A percentile compares a stretch with the other conserved stretches of the same genome.
Conservation (phyloP, 345 rosid species). For the Melaleuca quinquenervia region DNA sequence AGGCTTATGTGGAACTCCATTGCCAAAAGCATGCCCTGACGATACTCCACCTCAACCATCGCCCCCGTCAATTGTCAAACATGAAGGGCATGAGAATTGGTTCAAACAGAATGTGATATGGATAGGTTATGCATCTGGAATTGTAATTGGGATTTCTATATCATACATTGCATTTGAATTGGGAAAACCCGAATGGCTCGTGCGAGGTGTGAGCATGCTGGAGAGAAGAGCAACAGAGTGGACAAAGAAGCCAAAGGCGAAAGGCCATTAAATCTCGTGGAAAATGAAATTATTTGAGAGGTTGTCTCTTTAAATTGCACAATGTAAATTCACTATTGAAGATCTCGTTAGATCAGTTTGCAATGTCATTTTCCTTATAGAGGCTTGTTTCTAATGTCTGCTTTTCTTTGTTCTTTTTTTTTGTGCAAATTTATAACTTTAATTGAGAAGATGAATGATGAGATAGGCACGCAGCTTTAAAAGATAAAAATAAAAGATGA, state of each 20-base stretch:
- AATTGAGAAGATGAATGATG: not conserved
- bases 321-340: no score
- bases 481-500: rapidly evolving
- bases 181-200: not conserved
- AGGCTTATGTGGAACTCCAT: not conserved
- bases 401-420: not conserved
- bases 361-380: not conserved
- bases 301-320: not conserved
- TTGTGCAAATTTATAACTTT: not conserved
- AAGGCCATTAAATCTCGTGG: not conserved
- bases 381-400: not conserved
- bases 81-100: not conserved
- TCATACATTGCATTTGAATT: not conserved
- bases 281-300: not conserved
- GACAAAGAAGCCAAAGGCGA: not conserved
- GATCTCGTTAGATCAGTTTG: not conserved
- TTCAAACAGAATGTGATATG: not conserved
- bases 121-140: not conserved
- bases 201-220: not conserved
- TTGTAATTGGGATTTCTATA: not conserved
- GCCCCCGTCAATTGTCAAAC: rapidly evolving
- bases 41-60: not conserved
- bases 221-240: not conserved
- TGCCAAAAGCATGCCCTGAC: not conserved
- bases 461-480: not conserved